Conservation (phyloP, 176 grass and related monocot genomes). For the Lolium rigidum region DNA sequence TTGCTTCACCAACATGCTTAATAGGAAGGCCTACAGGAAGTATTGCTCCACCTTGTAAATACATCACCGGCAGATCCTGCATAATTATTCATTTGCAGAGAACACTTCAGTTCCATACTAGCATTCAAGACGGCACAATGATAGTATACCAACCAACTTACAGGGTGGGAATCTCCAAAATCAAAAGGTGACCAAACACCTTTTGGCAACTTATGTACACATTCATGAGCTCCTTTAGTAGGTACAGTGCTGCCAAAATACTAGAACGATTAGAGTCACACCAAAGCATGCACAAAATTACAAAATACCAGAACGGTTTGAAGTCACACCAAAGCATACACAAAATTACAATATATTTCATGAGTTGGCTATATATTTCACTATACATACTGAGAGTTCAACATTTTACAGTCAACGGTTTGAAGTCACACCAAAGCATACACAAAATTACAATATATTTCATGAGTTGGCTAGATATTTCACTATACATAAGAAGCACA, state of each 20-base stretch:
- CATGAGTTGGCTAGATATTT: slow-evolving; percentile 19
- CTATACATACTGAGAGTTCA: not conserved
- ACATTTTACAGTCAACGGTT: not conserved
- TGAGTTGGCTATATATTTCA: slow-evolving; percentile 20
- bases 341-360: slow-evolving; percentile 3
- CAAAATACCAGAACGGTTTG: no score
- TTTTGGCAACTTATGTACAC: slow-evolving; percentile 65
- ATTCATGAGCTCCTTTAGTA: slow-evolving; percentile 75
- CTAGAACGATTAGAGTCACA: not conserved
- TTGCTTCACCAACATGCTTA: slow-evolving; percentile 89
- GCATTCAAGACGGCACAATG: slow-evolving; percentile 22
- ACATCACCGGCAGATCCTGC: slow-evolving; percentile 87
- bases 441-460: not conserved
- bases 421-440: no score
- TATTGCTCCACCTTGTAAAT: slow-evolving; percentile 86
- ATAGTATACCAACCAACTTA: slow-evolving; percentile 55
- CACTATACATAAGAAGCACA: not conserved
- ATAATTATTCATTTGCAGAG: slow-evolving; percentile 30
- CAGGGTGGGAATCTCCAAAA: slow-evolving; percentile 89
- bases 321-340: no score
- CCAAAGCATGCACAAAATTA: not conserved
- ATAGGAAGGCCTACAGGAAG: slow-evolving; percentile 83
- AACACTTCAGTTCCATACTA: not conserved
- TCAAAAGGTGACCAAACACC: slow-evolving; percentile 87
- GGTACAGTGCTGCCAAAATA: slow-evolving; percentile 70